Base-by-base conservation (phyloP, 2,329 filamentous ascomycete species). In the Pestalotiopsis fici region DNA sequence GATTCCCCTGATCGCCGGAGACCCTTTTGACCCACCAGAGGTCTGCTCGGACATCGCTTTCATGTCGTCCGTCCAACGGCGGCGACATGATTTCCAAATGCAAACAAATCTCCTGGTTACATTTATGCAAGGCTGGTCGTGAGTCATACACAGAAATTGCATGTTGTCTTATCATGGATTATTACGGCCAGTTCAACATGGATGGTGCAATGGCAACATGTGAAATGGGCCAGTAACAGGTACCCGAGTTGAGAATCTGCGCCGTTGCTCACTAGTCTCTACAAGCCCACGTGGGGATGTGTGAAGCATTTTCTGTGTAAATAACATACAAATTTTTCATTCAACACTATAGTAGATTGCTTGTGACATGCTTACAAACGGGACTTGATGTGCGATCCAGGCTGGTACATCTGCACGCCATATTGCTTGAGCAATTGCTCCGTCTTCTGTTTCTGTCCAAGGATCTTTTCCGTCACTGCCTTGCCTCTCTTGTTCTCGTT, bases 401-500 rank as follows among this genome's bases (percentile, higher is more conserved):
- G 83, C 78, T 90, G 80, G 56, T 76, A 76, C 67, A 75, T 79
- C 75, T 78, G 73, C 12, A 84, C 76, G 13, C 80, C 80, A 75
- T 90, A 89, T 78, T 89, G 79, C 78, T 83, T 86, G 76, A 93
- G 84, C 78, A 95, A 74, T 82, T 90, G 83, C 74, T 88, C 87
- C 18, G 90, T 87, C 83, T 86, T 90, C 74, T 84, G 81, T 78
- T 84, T 86, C 83, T 95, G 93, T 76, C 81, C 83, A 72, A 85
- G 81, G 67, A 94, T 89, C 76, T 86, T 87, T 69, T 85, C 83
- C 56, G 90, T 83, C 59, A 90, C 86, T 72, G 86, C 87, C 71
- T 82, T 77, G 66, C 89, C 90, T 71, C 88, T 87, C 80, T 87
- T 91, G 78, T 94, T 95, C 86, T 96, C 93, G 73, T 94, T 94